Percentiles rank a stretch among this genome's conserved stretches.
phyloP scores from a whole-genome alignment of 805 yeast genomes.

The Danielia reshetovae region DNA sequence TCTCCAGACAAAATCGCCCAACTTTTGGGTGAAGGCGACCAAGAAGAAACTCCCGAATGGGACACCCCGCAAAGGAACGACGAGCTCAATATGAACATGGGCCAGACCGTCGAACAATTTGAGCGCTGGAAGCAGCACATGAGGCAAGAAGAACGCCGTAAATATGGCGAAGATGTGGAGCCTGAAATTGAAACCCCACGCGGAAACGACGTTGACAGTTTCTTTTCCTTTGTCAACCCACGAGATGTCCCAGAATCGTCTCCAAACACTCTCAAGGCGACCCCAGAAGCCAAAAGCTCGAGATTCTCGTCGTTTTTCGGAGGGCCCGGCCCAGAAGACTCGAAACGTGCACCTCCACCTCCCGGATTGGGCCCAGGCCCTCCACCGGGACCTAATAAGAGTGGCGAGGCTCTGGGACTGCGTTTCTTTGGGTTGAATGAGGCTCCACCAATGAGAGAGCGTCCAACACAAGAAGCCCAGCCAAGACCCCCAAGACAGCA shows the following conservation, averaged over 20 bases:
- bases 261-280: conserved; percentile 8
- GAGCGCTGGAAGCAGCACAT: conserved; percentile 56
- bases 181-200: conserved; percentile 7
- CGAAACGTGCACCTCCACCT: background rate
- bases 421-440: background rate
- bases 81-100: conserved; percentile 31
- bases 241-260: conserved; percentile 13
- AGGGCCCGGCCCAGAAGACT: background rate
- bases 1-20: conserved; percentile 32
- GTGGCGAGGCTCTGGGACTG: background rate
- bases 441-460: background rate
- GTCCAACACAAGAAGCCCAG: no score
- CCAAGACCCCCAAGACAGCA: conserved; percentile 1
- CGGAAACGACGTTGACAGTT: conserved; percentile 40
- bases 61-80: conserved; percentile 27
- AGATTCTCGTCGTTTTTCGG: conserved; percentile 34
- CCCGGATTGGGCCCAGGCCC: background rate
- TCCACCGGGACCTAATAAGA: no score
- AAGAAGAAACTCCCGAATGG: conserved; percentile 40
- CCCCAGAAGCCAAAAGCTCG: conserved; percentile 26
- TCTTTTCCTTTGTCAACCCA: conserved; percentile 39
- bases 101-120: conserved; percentile 54
- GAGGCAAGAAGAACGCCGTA: conserved; percentile 47
- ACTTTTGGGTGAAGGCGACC: conserved; percentile 32
- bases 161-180: conserved; percentile 37